phyloP scores from a whole-genome alignment of 257 asterid genomes.

The Linaria vulgaris region DNA sequence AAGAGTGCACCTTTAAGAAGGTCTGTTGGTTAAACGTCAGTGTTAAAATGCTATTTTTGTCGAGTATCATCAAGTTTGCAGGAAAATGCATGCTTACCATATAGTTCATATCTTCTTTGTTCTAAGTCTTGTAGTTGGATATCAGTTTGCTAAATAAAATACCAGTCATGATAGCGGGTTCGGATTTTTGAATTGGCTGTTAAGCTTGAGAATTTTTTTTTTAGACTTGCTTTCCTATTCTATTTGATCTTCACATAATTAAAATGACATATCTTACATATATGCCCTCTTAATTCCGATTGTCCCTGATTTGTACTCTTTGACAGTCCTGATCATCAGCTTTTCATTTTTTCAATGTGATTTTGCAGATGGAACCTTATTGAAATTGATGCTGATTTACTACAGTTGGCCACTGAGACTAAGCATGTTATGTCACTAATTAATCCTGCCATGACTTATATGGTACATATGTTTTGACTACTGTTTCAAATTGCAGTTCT shows the following conservation, averaged over 20 bases:
- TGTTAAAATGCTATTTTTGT: conserved; percentile 15
- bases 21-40: conserved; percentile 33
- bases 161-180: conserved; percentile 3
- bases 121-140: background rate
- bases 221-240: background rate
- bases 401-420: conserved; percentile 60
- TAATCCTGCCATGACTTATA: conserved; percentile 87
- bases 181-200: conserved; percentile 5
- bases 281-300: background rate
- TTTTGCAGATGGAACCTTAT: conserved; percentile 90
- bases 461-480: conserved; percentile 52
- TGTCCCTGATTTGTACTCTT: background rate
- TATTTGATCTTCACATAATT: conserved; percentile 14
- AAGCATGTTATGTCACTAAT: conserved; percentile 84
- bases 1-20: conserved; percentile 75
- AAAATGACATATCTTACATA: background rate
- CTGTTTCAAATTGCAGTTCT: conserved; percentile 10
- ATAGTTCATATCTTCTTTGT: background rate
- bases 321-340: background rate
- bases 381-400: conserved; percentile 86
- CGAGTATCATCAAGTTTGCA: conserved; percentile 5
- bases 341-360: conserved; percentile 18
- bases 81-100: background rate
- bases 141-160: background rate
- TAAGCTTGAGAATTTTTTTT: conserved; percentile 2